Base-by-base conservation (phyloP, 768 basidiomycete species). In the Candolleomyces efflorescens region DNA sequence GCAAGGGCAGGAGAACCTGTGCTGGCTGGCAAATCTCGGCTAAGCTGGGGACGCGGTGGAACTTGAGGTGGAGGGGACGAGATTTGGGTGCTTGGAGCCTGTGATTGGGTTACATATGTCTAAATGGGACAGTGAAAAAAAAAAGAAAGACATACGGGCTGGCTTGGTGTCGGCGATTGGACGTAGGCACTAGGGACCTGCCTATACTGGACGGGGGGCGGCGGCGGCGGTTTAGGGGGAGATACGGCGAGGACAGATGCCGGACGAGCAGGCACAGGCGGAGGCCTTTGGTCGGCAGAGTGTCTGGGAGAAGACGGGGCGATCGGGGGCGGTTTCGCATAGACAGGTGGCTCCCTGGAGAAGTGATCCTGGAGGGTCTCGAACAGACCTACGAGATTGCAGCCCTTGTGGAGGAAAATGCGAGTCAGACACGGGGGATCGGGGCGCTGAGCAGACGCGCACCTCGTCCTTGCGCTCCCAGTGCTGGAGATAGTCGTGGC, bases 391-490 rank as follows among this genome's bases (percentile, higher is more conserved):
- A 77, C 73, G n/a, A 98, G 75, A 68, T 77, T 84, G 72, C 94
- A 92, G 48, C 85, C 87, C 94, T 96, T 27, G 60, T 56, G 57
- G 23, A 56, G 53, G 43, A 54, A 60, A 59, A 54, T 62, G 32
- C 56, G 54, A 23, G 17, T 24, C 32, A 45, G 52, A 59, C n/a
- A 58, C 51, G 59, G 44, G 56, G 37, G 20, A 32, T 32, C n/a
- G 59, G 53, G 56, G 7, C 26, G 24, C 20, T 61, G 62, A 59
- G 51, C 43, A 57, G 27, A 20, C 54, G 70, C 83, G 63, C 67
- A 93, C 93, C 82, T 97, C 93, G 69, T 80, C 80, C 70, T 95
- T 94, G 64, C 83, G 78, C 55, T 79, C 75, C 97, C 97, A 98
- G 57, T 85, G 75, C 46, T 78, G 79, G 48, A 89, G 67, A 68